Percentiles rank a stretch among this genome's conserved stretches.
Evolutionary conservation across 2,329 filamentous ascomycete species (phyloP).

Genomic region (Fusarium sp.): DNA sequence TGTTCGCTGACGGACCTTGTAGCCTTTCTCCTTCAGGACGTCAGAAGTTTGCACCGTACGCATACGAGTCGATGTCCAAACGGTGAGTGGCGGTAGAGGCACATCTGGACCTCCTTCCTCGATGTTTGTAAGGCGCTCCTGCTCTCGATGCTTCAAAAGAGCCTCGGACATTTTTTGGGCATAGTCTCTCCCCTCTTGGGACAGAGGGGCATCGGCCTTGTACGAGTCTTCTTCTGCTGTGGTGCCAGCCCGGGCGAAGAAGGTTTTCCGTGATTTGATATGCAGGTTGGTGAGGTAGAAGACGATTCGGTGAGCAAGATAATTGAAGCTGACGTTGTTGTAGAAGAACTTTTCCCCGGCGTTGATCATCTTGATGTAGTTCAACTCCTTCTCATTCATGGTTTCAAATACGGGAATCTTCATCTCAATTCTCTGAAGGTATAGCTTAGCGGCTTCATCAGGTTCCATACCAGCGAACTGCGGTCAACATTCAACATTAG

Average conservation of each 20-base stretch:
- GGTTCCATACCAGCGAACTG: constrained; percentile 91
- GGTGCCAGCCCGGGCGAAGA: constrained; percentile 88
- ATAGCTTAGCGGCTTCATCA: constrained; percentile 91
- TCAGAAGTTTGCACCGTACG: constrained; percentile 91
- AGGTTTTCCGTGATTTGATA: constrained; percentile 93
- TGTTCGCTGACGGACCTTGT: constrained; percentile 87
- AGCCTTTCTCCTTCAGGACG: constrained; percentile 80
- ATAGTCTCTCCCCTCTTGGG: constrained; percentile 81
- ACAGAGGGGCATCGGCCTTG: constrained; percentile 88
- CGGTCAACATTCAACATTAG: constrained; percentile 5
- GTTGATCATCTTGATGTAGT: constrained; percentile 99
- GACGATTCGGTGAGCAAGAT: constrained; percentile 95
- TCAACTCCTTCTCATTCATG: constrained; percentile 92
- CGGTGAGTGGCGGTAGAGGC: constrained; percentile 80
- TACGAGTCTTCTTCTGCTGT: constrained; percentile 91
- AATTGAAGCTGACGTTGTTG: constrained; percentile 97
- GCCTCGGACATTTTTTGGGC: constrained; percentile 87
- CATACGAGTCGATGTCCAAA: constrained; percentile 95
- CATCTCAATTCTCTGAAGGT: constrained; percentile 87
- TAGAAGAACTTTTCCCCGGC: constrained; percentile 92
- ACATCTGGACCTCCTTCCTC: constrained; percentile 73
- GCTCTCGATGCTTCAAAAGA: constrained; percentile 82
- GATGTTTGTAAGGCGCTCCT: constrained; percentile 77
- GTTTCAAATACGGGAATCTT: constrained; percentile 97
- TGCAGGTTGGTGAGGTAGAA: constrained; percentile 98